Percentiles rank a stretch among this genome's conserved stretches.
Conservation (phyloP, 352 stramenopile genomes). For the Pythium oligandrum region DNA sequence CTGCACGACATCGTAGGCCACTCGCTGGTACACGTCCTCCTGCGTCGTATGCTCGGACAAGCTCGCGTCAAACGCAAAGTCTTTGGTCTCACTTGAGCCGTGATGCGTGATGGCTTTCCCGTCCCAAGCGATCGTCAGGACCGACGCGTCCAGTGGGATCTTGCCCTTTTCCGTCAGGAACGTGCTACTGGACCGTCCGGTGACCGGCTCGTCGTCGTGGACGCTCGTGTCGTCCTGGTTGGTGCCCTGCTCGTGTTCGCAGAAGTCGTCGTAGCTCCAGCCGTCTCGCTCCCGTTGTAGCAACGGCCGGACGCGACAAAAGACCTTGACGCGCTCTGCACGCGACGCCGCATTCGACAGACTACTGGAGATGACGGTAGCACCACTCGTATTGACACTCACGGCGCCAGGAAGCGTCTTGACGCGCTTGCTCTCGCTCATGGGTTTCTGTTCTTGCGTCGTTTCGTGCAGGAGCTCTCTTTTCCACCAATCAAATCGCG, state of each 20-base stretch:
- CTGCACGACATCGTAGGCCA: conserved; percentile 48
- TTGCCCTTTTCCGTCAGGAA: conserved; percentile 61
- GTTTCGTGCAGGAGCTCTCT: conserved; percentile 1
- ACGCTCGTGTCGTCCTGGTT: background rate
- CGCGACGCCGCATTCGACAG: conserved; percentile 1
- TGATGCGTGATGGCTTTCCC: conserved; percentile 8
- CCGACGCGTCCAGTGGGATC: conserved; percentile 2
- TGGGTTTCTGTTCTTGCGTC: background rate
- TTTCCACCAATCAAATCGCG: background rate
- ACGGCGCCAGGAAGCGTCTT: background rate
- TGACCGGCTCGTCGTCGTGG: background rate
- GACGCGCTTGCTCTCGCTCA: conserved; percentile 1
- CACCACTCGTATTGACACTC: background rate
- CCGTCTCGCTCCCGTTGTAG: conserved; percentile 55
- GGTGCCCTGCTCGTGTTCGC: conserved; percentile 17
- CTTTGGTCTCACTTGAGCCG: conserved; percentile 26
- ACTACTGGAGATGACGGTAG: no score
- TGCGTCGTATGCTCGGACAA: conserved; percentile 36
- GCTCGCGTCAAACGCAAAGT: conserved; percentile 60
- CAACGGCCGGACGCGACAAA: conserved; percentile 55
- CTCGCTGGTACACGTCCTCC: conserved; percentile 41
- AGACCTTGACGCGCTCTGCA: conserved; percentile 61
- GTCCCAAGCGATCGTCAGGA: conserved; percentile 4
- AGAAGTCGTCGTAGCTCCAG: conserved; percentile 58
- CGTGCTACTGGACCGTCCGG: conserved; percentile 19